These are phyloP conservation scores for Triticum timopheevii DNA, from an alignment of 176 grass and related monocot species.

Conservation along the genomic window DNA sequence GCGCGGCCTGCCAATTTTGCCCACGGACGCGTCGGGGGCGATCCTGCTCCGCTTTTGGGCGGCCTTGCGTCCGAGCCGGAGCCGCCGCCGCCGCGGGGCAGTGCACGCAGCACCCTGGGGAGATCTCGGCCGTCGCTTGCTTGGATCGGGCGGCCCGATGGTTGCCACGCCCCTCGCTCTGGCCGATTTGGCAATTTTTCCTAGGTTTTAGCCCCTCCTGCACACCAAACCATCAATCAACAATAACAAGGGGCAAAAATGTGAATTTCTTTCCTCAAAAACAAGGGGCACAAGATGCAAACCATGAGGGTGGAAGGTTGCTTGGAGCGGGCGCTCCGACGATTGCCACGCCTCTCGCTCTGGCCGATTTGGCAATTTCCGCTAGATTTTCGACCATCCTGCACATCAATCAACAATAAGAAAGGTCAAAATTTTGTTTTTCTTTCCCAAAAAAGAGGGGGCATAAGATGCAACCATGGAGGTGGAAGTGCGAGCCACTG, in stretches of 20 bases:
- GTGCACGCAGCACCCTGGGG: neutral
- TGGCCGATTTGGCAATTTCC: neutral
- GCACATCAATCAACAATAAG: neutral
- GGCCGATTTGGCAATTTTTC: neutral
- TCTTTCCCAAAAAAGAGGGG: neutral
- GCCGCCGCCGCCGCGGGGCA: neutral
- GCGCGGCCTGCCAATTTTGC: conserved; percentile 35
- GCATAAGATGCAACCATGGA: neutral
- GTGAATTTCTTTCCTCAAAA: neutral
- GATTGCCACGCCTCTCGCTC: neutral
- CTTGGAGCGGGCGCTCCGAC: neutral
- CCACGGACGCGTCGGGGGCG: conserved; percentile 21
- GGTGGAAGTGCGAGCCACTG: rapidly evolving
- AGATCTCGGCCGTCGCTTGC: conserved; percentile 31
- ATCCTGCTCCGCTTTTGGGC: conserved; percentile 24
- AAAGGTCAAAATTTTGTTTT: too few species aligned
- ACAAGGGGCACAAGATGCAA: neutral
- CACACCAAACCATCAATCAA: neutral
- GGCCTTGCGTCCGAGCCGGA: conserved; percentile 24
- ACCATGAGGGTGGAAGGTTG: neutral
- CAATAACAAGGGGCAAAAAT: neutral
- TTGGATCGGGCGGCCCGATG: neutral
- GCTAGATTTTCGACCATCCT: neutral
- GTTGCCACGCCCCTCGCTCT: neutral
- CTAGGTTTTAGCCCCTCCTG: neutral